Evolutionary conservation across 1,284 basidiomycete genomes (phyloP).

Genomic region (Hymenochaete sp.): DNA sequence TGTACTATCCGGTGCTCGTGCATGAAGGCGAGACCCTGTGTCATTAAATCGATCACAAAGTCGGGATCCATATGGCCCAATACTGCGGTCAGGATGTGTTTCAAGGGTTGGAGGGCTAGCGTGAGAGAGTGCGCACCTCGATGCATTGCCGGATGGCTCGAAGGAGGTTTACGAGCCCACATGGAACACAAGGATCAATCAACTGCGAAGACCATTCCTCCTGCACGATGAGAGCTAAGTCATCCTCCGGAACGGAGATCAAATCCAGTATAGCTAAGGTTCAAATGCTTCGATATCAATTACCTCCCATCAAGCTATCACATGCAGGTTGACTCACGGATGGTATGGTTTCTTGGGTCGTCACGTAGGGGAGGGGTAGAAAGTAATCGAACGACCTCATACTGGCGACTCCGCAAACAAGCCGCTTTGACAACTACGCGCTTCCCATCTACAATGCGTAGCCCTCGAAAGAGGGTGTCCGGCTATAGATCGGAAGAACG

Average conservation of each 20-base stretch:
- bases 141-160: constrained; percentile 54
- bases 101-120: neutral
- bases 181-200: constrained; percentile 38
- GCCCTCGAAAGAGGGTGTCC: constrained; percentile 62
- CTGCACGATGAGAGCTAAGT: constrained; percentile 62
- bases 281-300: too few species aligned
- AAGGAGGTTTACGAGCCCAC: constrained; percentile 45
- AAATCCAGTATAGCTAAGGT: constrained; percentile 54
- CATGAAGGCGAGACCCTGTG: constrained; percentile 60
- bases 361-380: constrained; percentile 41
- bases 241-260: constrained; percentile 44
- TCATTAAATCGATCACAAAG: neutral
- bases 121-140: constrained; percentile 31
- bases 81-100: constrained; percentile 10
- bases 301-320: too few species aligned
- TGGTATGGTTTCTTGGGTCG: constrained; percentile 64
- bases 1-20: constrained; percentile 57
- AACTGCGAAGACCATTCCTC: constrained; percentile 67
- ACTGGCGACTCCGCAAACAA: constrained; percentile 51
- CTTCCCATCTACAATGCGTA: constrained; percentile 37
- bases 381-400: constrained; percentile 45
- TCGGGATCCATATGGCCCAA: too few species aligned
- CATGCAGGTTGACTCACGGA: too few species aligned
- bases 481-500: constrained; percentile 34
- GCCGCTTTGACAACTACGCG: constrained; percentile 63